phyloP scores from a whole-genome alignment of 495 filamentous ascomycete species.

The Bryoglossum gracile region DNA sequence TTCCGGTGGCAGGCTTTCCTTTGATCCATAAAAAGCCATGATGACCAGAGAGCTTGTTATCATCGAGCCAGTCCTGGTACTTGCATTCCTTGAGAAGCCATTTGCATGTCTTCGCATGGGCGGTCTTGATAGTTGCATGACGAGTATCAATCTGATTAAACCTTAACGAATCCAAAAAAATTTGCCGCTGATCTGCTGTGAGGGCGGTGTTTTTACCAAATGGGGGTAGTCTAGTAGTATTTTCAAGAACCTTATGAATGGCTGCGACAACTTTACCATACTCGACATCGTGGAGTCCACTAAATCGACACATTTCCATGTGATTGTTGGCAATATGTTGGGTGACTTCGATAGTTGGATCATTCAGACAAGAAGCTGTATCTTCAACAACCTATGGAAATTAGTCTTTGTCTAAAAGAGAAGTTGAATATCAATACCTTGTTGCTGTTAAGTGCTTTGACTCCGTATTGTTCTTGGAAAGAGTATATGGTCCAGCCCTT shows the following conservation, averaged over 20 bases:
- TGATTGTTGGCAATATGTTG: constrained; percentile 6
- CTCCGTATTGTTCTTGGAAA: constrained; percentile 21
- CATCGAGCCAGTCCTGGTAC: constrained; percentile 44
- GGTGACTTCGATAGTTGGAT: constrained; percentile 12
- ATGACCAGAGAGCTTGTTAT: constrained; percentile 29
- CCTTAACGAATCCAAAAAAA: constrained; percentile 27
- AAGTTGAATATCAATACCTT: constrained; percentile 1
- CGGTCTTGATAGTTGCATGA: constrained; percentile 29
- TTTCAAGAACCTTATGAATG: no score
- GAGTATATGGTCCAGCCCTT: constrained; percentile 19
- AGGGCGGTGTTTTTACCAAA: no score
- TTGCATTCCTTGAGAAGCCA: constrained; percentile 39
- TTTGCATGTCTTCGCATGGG: constrained; percentile 38
- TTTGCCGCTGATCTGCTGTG: constrained; percentile 11
- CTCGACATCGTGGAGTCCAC: neutral
- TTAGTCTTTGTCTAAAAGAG: neutral
- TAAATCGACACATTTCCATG: neutral
- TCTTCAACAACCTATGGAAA: constrained; percentile 18
- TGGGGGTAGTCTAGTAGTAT: no score
- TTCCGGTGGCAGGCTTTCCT: constrained; percentile 49
- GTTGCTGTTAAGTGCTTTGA: constrained; percentile 4
- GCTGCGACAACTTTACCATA: neutral
- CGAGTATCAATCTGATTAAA: constrained; percentile 36
- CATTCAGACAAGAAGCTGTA: constrained; percentile 14
- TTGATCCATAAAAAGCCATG: constrained; percentile 51